Percentiles rank a stretch among this genome's conserved stretches.
These are phyloP conservation scores for Theileria equi DNA, from an alignment of 169 alveolate species.

Conservation along the genomic window DNA sequence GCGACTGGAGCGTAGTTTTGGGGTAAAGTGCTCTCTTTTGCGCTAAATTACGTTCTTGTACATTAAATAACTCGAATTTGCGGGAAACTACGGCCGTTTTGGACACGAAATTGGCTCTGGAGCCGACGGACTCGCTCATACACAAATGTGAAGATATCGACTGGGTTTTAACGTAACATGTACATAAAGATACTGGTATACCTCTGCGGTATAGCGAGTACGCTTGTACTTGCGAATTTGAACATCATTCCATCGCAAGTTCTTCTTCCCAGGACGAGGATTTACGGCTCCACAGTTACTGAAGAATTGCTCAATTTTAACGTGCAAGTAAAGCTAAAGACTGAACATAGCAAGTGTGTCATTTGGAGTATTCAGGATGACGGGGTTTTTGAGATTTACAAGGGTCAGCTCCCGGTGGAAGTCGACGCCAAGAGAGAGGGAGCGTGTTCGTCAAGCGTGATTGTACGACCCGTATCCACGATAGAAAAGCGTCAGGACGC, in stretches of 20 bases:
- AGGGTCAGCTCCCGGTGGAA: background rate
- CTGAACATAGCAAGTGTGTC: constrained; percentile 60
- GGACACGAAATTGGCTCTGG: too few relatives aligned
- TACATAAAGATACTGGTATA: too few relatives aligned
- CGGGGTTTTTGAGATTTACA: constrained; percentile 12
- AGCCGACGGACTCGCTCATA: too few relatives aligned
- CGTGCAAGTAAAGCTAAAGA: constrained; percentile 40
- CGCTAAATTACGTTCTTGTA: too few relatives aligned
- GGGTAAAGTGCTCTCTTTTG: too few relatives aligned
- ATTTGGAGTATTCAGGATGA: constrained; percentile 57
- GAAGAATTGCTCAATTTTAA: constrained; percentile 21
- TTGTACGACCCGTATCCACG: constrained; percentile 4
- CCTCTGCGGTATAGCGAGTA: too few relatives aligned
- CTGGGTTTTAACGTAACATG: too few relatives aligned
- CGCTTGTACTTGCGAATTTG: constrained; percentile 2
- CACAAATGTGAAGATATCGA: too few relatives aligned
- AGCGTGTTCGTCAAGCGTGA: background rate
- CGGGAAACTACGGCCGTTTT: too few relatives aligned
- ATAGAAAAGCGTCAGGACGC: background rate
- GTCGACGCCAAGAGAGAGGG: background rate
- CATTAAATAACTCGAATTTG: too few relatives aligned
- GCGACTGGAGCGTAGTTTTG: too few relatives aligned
- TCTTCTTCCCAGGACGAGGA: constrained; percentile 43
- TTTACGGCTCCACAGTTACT: constrained; percentile 8
- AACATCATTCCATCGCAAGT: constrained; percentile 56